Evolutionary conservation across 371 early-diverging fungal genomes (phyloP).

Genomic region (Mucor racemosus): DNA sequence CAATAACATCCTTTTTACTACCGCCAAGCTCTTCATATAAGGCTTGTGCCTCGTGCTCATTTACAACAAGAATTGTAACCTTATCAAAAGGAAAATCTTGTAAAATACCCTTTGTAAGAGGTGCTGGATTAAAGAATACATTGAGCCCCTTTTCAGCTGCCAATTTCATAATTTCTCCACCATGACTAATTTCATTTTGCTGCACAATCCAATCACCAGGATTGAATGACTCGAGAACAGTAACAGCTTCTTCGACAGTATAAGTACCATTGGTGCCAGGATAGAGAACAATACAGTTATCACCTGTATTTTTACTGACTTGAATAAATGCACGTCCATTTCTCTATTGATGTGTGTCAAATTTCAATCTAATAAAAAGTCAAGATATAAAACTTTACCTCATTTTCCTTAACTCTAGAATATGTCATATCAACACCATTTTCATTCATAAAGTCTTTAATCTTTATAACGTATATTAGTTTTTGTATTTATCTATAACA

Average conservation of each 20-base stretch:
- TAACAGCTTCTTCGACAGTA: conserved; percentile 36
- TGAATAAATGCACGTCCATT: conserved; percentile 93
- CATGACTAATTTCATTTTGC: conserved; percentile 86
- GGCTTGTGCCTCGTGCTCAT: conserved; percentile 74
- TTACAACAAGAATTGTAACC: conserved; percentile 80
- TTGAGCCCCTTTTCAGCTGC: conserved; percentile 65
- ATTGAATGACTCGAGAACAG: conserved; percentile 51
- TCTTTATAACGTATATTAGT: background rate
- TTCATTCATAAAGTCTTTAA: conserved; percentile 40
- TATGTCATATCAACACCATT: conserved; percentile 49
- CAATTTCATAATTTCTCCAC: conserved; percentile 66
- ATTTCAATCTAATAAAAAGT: background rate
- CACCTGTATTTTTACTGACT: conserved; percentile 67
- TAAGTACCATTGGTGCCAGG: conserved; percentile 81
- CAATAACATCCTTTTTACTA: conserved; percentile 19
- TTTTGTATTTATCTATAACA: no score
- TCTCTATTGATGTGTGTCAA: conserved; percentile 31
- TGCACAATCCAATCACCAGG: conserved; percentile 72
- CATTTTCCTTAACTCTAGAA: conserved; percentile 32
- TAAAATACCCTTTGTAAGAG: conserved; percentile 66
- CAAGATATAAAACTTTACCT: conserved; percentile 25
- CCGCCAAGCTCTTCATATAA: conserved; percentile 46
- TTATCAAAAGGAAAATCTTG: conserved; percentile 61
- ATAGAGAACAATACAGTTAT: conserved; percentile 87
- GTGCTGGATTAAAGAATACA: conserved; percentile 88